Base-by-base conservation (phyloP, 2,329 filamentous ascomycete species). In the Alternaria gansuensis region DNA sequence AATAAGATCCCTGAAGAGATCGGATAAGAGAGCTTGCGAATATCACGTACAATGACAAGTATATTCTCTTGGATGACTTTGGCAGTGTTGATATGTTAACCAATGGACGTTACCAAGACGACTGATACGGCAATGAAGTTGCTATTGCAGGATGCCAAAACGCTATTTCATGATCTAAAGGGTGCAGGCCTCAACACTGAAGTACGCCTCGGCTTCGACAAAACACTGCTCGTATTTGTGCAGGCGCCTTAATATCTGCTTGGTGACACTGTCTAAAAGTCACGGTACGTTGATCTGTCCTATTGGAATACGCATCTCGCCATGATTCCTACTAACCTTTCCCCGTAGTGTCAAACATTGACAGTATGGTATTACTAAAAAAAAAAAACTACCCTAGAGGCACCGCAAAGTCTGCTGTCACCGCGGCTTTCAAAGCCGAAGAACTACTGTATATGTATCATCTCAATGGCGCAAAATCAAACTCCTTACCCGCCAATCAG, bases 381-480 rank as follows among this genome's bases (percentile, higher is more conserved):
- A 80, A 85, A 79, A 84, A 2, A 34, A 80, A 85, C 43, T 84
- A 86, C n/a, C 84, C 92, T 33, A 79, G 85, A 40, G 81, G 71
- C 9, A 70, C 53, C 6, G 64, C 62, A 17, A 63, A 65, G 21
- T 68, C 59, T 14, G 50, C 70, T 5, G 68, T 85, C 17, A 85
- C 91, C 63, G 88, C 90, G 2, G 82, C 92, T 49, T 90, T 87
- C 26, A 90, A 93, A 67, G 90, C 92, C 11, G 92, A 96, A 78
- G 85, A 91, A 43, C 83, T 95, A 37, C 85, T 92, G 36, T 84
- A 92, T 5, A 86, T 93, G 40, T 92, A 93, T 71, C 85, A 92
- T 34, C 84, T 94, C 60, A 88, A 7, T 89, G 88, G 77, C 85
- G 89, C 4, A 84, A 83, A 63, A 86, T 63, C 61, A 54, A 33